These are phyloP conservation scores for Penicillium sp. DNA, from an alignment of 2,329 filamentous ascomycete genomes.

Conservation along the genomic window DNA sequence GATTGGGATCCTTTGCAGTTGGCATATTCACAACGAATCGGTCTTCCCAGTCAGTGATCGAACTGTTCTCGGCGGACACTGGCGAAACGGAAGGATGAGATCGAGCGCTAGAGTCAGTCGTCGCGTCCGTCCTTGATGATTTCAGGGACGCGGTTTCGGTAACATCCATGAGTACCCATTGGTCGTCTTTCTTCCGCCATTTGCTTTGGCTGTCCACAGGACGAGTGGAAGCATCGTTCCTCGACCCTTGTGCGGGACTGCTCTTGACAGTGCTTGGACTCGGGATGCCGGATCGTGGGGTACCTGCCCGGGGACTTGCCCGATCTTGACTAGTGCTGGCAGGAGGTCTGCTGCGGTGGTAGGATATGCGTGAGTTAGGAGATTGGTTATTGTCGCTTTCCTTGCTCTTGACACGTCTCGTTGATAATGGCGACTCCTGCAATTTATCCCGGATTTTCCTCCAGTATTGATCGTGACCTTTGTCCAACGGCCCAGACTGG, in stretches of 20 bases:
- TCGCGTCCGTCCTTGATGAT: slow-evolving; percentile 17
- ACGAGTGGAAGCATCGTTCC: slow-evolving; percentile 7
- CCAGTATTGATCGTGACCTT: slow-evolving; percentile 29
- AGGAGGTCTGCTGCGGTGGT: slow-evolving; percentile 17
- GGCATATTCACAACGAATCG: slow-evolving; percentile 45
- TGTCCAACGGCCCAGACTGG: slow-evolving; percentile 12
- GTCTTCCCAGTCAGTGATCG: slow-evolving; percentile 38
- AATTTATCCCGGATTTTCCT: slow-evolving; percentile 25
- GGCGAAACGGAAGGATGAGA: slow-evolving; percentile 31
- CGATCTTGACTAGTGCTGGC: slow-evolving; percentile 7
- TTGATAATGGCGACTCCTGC: slow-evolving; percentile 21
- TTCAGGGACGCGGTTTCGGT: slow-evolving; percentile 21
- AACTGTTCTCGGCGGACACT: slow-evolving; percentile 29
- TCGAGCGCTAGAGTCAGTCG: slow-evolving; percentile 23
- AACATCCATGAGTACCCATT: slow-evolving; percentile 33
- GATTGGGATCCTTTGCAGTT: slow-evolving; percentile 41
- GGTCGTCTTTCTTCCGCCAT: slow-evolving; percentile 34
- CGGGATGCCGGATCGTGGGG: slow-evolving; percentile 36
- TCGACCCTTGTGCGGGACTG: slow-evolving; percentile 18
- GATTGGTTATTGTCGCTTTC: slow-evolving; percentile 21
- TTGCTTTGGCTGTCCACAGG: slow-evolving; percentile 19
- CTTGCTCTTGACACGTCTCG: slow-evolving; percentile 12
- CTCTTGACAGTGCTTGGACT: slow-evolving; percentile 31
- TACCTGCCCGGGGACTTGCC: slow-evolving; percentile 23
- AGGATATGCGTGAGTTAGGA: slow-evolving; percentile 16